Evolutionary conservation across 2,329 filamentous ascomycete species (phyloP).

Genomic region (Hymenotorrendiella dingleyae): DNA sequence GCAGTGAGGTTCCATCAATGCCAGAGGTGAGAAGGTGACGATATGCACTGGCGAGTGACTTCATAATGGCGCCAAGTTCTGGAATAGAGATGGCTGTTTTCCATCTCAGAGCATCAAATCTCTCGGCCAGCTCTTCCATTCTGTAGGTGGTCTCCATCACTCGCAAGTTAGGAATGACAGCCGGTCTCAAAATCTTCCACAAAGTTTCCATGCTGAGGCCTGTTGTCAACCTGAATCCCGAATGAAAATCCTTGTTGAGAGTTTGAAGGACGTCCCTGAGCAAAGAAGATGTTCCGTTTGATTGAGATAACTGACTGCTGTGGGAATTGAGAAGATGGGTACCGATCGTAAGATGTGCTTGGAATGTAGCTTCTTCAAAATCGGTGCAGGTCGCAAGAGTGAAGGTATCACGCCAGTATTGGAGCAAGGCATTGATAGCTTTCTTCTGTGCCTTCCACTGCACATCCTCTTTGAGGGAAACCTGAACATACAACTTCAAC

Average conservation of each 20-base stretch:
- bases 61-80: slow-evolving; percentile 48
- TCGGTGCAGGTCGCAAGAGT: slow-evolving; percentile 36
- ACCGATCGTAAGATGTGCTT: slow-evolving; percentile 50
- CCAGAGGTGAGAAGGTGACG: slow-evolving; percentile 43
- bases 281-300: slow-evolving; percentile 1
- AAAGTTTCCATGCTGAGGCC: slow-evolving; percentile 75
- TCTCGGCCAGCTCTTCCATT: slow-evolving; percentile 49
- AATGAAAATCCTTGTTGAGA: slow-evolving; percentile 54
- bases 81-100: slow-evolving; percentile 45
- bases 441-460: slow-evolving; percentile 33
- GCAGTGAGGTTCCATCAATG: slow-evolving; percentile 32
- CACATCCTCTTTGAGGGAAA: slow-evolving; percentile 23
- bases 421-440: slow-evolving; percentile 38
- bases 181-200: slow-evolving; percentile 68
- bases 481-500: slow-evolving; percentile 40
- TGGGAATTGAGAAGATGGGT: slow-evolving; percentile 17
- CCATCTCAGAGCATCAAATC: slow-evolving; percentile 59
- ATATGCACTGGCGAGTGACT: slow-evolving; percentile 51
- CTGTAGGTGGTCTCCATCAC: slow-evolving; percentile 42
- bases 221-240: slow-evolving; percentile 66
- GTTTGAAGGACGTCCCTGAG: slow-evolving; percentile 28
- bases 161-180: slow-evolving; percentile 42
- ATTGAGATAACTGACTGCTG: not conserved
- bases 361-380: slow-evolving; percentile 60
- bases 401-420: slow-evolving; percentile 51